Percentiles rank a stretch among this genome's conserved stretches.
Conservation (phyloP, 164 flowering plant genomes). For the Houttuynia cordata region DNA sequence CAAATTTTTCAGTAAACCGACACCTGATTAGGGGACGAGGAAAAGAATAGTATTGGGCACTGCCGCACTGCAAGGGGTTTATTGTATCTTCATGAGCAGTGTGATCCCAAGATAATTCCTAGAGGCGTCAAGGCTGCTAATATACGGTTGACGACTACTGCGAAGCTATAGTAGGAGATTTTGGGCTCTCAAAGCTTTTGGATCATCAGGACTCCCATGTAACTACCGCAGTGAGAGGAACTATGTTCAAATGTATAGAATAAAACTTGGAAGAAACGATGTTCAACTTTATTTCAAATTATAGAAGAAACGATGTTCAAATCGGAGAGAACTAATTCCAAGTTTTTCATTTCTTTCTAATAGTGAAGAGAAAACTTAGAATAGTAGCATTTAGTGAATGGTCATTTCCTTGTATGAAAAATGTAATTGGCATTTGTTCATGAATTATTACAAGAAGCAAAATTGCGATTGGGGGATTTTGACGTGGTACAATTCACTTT, state of each 20-base stretch:
- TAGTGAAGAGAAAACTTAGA: too few species aligned
- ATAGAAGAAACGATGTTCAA: too few species aligned
- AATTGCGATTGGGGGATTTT: not conserved
- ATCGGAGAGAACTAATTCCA: too few species aligned
- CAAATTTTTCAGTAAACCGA: conserved; percentile 40
- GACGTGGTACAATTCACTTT: not conserved
- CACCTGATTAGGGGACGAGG: conserved; percentile 67
- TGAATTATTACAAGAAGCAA: not conserved
- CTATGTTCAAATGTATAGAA: too few species aligned
- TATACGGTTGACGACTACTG: conserved; percentile 75
- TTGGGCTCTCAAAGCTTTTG: conserved; percentile 86
- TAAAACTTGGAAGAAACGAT: too few species aligned
- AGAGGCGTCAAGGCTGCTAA: conserved; percentile 93
- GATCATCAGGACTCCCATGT: conserved; percentile 91
- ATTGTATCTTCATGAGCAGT: conserved; percentile 83
- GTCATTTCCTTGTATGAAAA: too few species aligned
- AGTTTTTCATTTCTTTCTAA: too few species aligned
- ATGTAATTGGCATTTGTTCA: too few species aligned
- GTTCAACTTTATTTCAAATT: too few species aligned
- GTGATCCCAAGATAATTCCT: conserved; percentile 90
- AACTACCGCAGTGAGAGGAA: conserved; percentile 90
- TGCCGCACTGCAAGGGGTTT: conserved; percentile 73
- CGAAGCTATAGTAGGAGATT: conserved; percentile 93
- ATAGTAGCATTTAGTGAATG: too few species aligned
- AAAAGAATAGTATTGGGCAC: conserved; percentile 84